A percentile compares a stretch with the other conserved stretches of the same genome.
Evolutionary conservation across 768 basidiomycete species (phyloP).

Genomic region (Termitomyces sp.): DNA sequence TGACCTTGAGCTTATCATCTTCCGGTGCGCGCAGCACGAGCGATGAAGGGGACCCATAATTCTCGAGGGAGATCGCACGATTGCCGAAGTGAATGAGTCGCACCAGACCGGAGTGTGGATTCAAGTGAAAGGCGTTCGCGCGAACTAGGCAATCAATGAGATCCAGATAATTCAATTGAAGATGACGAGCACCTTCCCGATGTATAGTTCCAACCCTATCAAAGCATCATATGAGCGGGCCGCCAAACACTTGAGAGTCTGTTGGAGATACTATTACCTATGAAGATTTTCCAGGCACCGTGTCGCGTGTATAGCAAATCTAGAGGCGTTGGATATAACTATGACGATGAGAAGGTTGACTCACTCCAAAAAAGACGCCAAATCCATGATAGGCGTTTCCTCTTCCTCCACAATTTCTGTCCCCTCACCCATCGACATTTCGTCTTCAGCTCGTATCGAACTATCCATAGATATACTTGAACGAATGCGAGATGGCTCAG

Average conservation of each 20-base stretch:
- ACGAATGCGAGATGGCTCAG: slow-evolving; percentile 46
- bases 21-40: slow-evolving; percentile 62
- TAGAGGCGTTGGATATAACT: slow-evolving; percentile 23
- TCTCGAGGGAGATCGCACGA: slow-evolving; percentile 68
- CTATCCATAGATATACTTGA: slow-evolving; percentile 46
- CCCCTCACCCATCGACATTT: slow-evolving; percentile 30
- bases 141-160: slow-evolving; percentile 43
- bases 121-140: slow-evolving; percentile 75
- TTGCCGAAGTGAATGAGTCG: slow-evolving; percentile 76
- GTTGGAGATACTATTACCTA: slow-evolving; percentile 40
- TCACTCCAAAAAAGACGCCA: slow-evolving; percentile 74
- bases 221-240: slow-evolving; percentile 4
- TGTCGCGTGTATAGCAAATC: slow-evolving; percentile 75
- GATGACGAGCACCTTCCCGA: slow-evolving; percentile 52
- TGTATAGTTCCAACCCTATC: slow-evolving; percentile 58
- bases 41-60: slow-evolving; percentile 68
- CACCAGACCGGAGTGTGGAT: slow-evolving; percentile 66
- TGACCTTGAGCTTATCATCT: slow-evolving; percentile 69
- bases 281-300: slow-evolving; percentile 70
- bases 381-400: slow-evolving; percentile 69
- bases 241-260: not conserved
- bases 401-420: slow-evolving; percentile 40
- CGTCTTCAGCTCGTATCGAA: slow-evolving; percentile 34
- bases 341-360: slow-evolving; percentile 15
- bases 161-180: not conserved